phyloP scores from a whole-genome alignment of 768 basidiomycete species.

The Gelatoporia subvermispora region DNA sequence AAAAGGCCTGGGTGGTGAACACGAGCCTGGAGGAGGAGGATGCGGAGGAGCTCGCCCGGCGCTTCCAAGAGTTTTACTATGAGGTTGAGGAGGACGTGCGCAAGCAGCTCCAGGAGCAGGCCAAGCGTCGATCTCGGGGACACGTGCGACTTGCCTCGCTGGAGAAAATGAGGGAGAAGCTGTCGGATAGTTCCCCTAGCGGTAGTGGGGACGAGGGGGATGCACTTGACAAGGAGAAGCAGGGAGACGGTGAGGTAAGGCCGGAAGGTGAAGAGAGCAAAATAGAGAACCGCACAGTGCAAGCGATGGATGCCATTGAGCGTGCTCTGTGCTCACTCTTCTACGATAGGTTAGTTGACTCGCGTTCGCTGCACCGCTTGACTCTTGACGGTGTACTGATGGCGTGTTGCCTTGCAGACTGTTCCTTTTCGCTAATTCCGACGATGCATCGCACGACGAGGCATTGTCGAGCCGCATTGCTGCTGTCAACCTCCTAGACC shows the following conservation, averaged over 20 bases:
- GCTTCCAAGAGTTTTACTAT: slow-evolving; percentile 69
- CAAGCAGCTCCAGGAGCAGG: slow-evolving; percentile 17
- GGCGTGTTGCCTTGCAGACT: slow-evolving; percentile 39
- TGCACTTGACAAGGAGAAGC: slow-evolving; percentile 13
- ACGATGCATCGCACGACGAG: slow-evolving; percentile 85
- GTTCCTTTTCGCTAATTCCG: slow-evolving; percentile 69
- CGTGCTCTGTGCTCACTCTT: slow-evolving; percentile 63
- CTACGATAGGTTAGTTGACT: slow-evolving; percentile 68
- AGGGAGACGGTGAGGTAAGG: slow-evolving; percentile 24
- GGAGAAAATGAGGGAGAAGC: slow-evolving; percentile 8
- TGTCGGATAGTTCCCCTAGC: slow-evolving; percentile 5
- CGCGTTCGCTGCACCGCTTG: not conserved
- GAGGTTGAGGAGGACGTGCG: slow-evolving; percentile 62
- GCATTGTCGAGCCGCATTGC: slow-evolving; percentile 85
- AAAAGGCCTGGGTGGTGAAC: slow-evolving; percentile 5
- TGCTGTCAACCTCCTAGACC: slow-evolving; percentile 86
- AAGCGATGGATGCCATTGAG: slow-evolving; percentile 73
- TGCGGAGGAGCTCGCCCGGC: slow-evolving; percentile 46
- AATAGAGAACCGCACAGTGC: slow-evolving; percentile 46
- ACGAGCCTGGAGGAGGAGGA: slow-evolving; percentile 27
- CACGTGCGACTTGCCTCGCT: slow-evolving; percentile 1
- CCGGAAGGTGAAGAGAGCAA: slow-evolving; percentile 28
- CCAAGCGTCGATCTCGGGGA: slow-evolving; percentile 29
- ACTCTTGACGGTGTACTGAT: not conserved
- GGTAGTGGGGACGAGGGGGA: slow-evolving; percentile 12